Percentiles rank a stretch among this genome's conserved stretches.
Conservation (phyloP, 2,329 filamentous ascomycete species). For the Dactylella cylindrospora region DNA sequence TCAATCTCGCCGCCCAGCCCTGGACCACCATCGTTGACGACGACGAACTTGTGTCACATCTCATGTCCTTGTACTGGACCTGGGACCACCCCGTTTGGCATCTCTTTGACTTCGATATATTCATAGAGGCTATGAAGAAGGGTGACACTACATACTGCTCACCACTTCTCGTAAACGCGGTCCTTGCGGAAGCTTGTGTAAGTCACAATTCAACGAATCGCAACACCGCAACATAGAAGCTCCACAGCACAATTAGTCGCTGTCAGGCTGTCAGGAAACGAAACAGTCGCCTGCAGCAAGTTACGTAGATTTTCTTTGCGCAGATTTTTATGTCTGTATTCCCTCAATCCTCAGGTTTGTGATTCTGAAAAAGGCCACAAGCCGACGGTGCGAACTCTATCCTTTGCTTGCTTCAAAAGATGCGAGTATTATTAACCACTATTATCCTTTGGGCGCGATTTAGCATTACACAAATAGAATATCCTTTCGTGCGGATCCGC, state of each 20-base stretch:
- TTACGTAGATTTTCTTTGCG: slow-evolving; percentile 1
- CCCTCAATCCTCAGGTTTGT: slow-evolving; percentile 23
- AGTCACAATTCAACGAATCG: slow-evolving; percentile 27
- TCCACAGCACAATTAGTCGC: no score
- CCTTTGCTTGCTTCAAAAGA: background rate
- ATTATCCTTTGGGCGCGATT: background rate
- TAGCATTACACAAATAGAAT: slow-evolving; percentile 40
- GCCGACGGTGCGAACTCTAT: slow-evolving; percentile 14
- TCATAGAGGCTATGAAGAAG: slow-evolving; percentile 37
- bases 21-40: slow-evolving; percentile 30
- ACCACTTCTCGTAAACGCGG: slow-evolving; percentile 37
- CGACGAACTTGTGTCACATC: slow-evolving; percentile 34
- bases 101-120: slow-evolving; percentile 36
- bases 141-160: slow-evolving; percentile 32
- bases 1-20: slow-evolving; percentile 19
- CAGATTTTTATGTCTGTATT: slow-evolving; percentile 2
- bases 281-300: background rate
- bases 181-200: slow-evolving; percentile 43
- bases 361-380: slow-evolving; percentile 15
- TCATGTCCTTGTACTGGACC: slow-evolving; percentile 37
- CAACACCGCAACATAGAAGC: slow-evolving; percentile 9
- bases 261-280: background rate
- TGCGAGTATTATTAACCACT: background rate
- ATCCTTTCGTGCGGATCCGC: slow-evolving; percentile 28
- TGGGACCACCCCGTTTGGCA: slow-evolving; percentile 42